phyloP scores from a whole-genome alignment of 345 rosid genomes.

The Excoecaria agallocha region DNA sequence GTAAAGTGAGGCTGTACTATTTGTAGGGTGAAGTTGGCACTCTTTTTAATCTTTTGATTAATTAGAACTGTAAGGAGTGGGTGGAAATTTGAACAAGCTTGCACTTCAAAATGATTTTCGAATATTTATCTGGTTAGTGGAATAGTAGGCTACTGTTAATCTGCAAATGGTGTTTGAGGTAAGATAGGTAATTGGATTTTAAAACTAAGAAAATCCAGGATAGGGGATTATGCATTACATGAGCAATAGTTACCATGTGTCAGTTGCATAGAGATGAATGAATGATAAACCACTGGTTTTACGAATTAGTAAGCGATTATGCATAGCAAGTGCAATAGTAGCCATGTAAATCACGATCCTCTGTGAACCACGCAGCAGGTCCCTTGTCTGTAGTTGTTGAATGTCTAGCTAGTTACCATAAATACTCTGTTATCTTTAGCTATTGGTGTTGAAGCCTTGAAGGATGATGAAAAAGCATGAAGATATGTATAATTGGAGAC shows the following conservation, averaged over 20 bases:
- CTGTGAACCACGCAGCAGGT: neutral
- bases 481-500: no score
- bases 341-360: no score
- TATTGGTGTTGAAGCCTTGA: neutral
- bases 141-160: no score
- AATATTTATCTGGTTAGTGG: neutral
- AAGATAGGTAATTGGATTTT: neutral
- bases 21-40: neutral
- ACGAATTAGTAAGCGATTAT: neutral
- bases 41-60: neutral
- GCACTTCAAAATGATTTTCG: neutral
- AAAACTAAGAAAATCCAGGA: neutral
- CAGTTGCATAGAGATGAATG: neutral
- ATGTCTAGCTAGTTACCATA: neutral
- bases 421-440: neutral
- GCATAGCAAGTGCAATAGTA: no score
- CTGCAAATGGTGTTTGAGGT: neutral
- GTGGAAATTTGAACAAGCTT: constrained; percentile 5
- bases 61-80: neutral
- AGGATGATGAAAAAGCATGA: neutral
- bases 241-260: neutral
- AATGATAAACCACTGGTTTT: neutral
- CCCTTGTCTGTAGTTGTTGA: neutral
- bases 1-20: neutral
- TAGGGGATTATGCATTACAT: neutral